Base-by-base conservation (phyloP, 345 rosid genomes). In the Physaria fendleri region DNA sequence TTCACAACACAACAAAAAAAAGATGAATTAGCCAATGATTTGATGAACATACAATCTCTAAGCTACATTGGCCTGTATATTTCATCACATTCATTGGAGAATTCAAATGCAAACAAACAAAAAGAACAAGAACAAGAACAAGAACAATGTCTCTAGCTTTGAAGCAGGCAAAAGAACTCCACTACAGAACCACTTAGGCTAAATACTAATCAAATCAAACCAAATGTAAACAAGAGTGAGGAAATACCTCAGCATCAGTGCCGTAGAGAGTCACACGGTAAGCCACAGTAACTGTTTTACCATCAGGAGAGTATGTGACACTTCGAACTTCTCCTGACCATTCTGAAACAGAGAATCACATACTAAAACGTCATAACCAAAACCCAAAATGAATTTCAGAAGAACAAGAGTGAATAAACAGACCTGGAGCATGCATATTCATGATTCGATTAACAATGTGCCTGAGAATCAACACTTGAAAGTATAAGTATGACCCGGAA, bases 291-390 rank as follows among this genome's bases (percentile, higher is more conserved):
- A 88, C 91, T 20, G 87, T 69, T 65, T 83, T 85, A 29, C 83
- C 90, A 72, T 88, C 85, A 12, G 90, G 76, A 28, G 96, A 85
- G 71, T 88, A 88, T 18, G 81, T 79, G 23, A 85, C 72, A 62
- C 68, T 82, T 39, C 90, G 84, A 71, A 85, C 90, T 72, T 85
- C 96, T 48, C 96, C 96, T 20, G 96, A 88, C 94, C 96, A 85
- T 49, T 85, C 87, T 81, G 74, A 56, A 76, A 61, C 25, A 66
- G 43, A 48, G 16, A 49, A 16, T 21, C 33, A 76, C 2, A 27
- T 1, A 49, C 21, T 5, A 11, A 48, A 13, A 39, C 11, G 24
- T 33, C 18, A 51, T 53, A 51, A 45, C 30, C 33, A 49, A 56
- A 27, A 25, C 14, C 14, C 38, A 53, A 55, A 14, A 39, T 8